A percentile compares a stretch with the other conserved stretches of the same genome.
Evolutionary conservation across 202 grass and related monocot species (phyloP).

Genomic region (Zizania palustris): DNA sequence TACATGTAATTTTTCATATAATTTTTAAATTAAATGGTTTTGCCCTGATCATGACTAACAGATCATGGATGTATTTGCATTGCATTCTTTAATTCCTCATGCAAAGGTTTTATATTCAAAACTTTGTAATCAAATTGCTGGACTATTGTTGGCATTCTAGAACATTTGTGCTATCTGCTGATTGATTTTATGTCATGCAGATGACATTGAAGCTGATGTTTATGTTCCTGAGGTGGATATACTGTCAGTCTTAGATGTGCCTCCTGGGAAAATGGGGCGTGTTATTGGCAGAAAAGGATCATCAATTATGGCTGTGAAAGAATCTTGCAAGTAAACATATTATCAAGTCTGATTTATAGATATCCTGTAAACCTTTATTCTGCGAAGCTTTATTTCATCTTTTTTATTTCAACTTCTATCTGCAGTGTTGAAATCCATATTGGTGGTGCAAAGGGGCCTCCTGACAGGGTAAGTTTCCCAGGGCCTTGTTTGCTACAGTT

Average conservation of each 20-base stretch:
- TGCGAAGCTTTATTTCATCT: slow-evolving; percentile 29
- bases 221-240: slow-evolving; percentile 71
- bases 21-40: slow-evolving; percentile 31
- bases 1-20: slow-evolving; percentile 20
- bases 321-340: slow-evolving; percentile 87
- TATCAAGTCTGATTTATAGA: slow-evolving; percentile 28
- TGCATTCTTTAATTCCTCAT: slow-evolving; percentile 4
- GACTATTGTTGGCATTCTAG: slow-evolving; percentile 13
- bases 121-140: neutral
- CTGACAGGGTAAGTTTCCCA: slow-evolving; percentile 69
- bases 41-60: neutral
- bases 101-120: slow-evolving; percentile 25
- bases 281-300: slow-evolving; percentile 89
- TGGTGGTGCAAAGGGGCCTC: slow-evolving; percentile 85
- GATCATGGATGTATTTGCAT: slow-evolving; percentile 20
- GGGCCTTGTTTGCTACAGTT: neutral
- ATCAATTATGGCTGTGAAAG: slow-evolving; percentile 81
- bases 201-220: slow-evolving; percentile 59
- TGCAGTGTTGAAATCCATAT: slow-evolving; percentile 90
- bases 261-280: slow-evolving; percentile 96
- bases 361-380: slow-evolving; percentile 30
- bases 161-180: slow-evolving; percentile 34
- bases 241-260: slow-evolving; percentile 85
- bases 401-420: slow-evolving; percentile 37
- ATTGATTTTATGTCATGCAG: slow-evolving; percentile 48